A percentile compares a stretch with the other conserved stretches of the same genome.
phyloP scores from a whole-genome alignment of 208 protist species.

The Acanthamoeba pearcei region DNA sequence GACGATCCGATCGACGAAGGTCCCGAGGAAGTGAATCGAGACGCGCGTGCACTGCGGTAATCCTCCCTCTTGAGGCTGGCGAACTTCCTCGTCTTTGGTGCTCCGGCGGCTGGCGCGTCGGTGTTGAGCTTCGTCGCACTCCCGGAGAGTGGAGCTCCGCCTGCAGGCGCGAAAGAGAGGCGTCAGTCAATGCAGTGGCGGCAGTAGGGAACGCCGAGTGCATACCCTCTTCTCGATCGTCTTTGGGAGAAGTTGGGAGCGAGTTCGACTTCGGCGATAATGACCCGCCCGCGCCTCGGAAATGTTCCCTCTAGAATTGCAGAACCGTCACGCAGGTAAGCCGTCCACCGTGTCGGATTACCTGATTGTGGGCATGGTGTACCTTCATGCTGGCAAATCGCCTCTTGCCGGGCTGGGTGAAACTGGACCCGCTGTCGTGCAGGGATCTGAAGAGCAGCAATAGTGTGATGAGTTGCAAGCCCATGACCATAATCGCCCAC shows the following conservation, averaged over 20 bases:
- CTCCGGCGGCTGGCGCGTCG: background rate
- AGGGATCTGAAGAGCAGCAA: background rate
- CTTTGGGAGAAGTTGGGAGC: background rate
- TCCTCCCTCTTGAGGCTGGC: conserved; percentile 27
- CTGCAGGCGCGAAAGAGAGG: background rate
- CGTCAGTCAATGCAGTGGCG: background rate
- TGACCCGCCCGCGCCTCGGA: background rate
- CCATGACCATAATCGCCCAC: background rate
- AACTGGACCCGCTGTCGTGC: background rate
- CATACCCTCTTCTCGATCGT: background rate
- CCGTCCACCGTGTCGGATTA: background rate
- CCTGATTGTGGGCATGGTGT: background rate
- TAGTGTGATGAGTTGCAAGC: background rate
- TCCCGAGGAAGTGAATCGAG: background rate
- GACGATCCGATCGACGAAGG: background rate
- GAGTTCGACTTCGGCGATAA: background rate
- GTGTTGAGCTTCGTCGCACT: background rate
- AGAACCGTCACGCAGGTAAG: background rate
- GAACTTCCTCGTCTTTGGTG: background rate
- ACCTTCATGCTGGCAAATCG: conserved; percentile 28
- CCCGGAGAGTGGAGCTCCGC: background rate
- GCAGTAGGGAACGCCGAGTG: background rate
- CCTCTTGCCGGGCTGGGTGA: background rate
- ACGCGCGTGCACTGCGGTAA: conserved; percentile 4
- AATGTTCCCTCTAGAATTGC: background rate